A percentile compares a stretch with the other conserved stretches of the same genome.
These are phyloP conservation scores for Furcasterigmium sp. DNA, from an alignment of 2,329 filamentous ascomycete species.

Conservation along the genomic window DNA sequence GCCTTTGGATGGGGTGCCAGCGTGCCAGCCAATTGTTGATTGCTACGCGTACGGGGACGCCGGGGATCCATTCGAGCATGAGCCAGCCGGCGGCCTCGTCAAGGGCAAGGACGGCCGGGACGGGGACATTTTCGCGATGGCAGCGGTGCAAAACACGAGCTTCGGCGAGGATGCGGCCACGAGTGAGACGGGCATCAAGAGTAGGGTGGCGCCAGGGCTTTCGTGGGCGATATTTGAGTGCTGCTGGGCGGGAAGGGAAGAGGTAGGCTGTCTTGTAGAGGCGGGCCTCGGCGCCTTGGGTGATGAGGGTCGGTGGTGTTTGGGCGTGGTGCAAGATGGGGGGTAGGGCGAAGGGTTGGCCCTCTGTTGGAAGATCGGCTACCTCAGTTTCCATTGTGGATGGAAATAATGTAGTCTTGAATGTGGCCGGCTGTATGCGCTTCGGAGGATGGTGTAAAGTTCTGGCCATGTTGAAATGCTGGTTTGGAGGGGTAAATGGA, in stretches of 20 bases:
- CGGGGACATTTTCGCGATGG: slow-evolving; percentile 69
- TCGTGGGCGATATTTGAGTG: slow-evolving; percentile 84
- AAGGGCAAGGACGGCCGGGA: slow-evolving; percentile 73
- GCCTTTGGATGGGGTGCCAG: slow-evolving; percentile 23
- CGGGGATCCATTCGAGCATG: slow-evolving; percentile 80
- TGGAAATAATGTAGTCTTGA: no score
- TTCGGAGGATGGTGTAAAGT: no score
- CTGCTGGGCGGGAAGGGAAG: slow-evolving; percentile 58
- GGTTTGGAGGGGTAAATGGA: slow-evolving; percentile 2
- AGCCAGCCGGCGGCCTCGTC: slow-evolving; percentile 65
- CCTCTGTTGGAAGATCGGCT: neutral
- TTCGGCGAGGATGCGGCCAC: slow-evolving; percentile 82
- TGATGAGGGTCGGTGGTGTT: slow-evolving; percentile 62
- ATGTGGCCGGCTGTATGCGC: no score
- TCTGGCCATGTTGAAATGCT: neutral
- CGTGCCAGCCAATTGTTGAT: slow-evolving; percentile 64
- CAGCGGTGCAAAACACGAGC: slow-evolving; percentile 79
- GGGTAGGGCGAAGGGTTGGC: slow-evolving; percentile 48
- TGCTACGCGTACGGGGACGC: slow-evolving; percentile 61
- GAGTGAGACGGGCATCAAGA: slow-evolving; percentile 82
- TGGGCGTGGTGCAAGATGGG: slow-evolving; percentile 59
- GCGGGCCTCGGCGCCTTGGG: slow-evolving; percentile 93
- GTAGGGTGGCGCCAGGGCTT: slow-evolving; percentile 90
- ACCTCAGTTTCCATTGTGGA: neutral
- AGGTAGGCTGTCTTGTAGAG: slow-evolving; percentile 86